Evolutionary conservation across 2,329 filamentous ascomycete species (phyloP).

Genomic region (Fusarium oxysporum): DNA sequence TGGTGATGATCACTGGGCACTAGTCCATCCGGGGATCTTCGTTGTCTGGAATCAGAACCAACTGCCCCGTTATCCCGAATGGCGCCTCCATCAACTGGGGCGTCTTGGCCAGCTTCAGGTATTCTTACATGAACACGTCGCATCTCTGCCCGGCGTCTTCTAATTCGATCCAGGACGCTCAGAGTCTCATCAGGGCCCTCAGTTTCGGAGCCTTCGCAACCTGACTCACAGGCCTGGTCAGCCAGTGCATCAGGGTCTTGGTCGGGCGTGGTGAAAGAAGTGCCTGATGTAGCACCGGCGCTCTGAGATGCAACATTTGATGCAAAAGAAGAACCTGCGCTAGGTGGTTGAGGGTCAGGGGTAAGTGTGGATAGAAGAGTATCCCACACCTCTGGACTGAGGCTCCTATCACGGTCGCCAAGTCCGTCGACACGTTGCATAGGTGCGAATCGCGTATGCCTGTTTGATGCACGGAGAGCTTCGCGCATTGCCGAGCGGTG

Average conservation of each 20-base stretch:
- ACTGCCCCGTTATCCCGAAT: slow-evolving; percentile 14
- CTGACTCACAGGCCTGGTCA: slow-evolving; percentile 63
- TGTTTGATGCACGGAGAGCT: background rate
- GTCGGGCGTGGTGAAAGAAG: slow-evolving; percentile 50
- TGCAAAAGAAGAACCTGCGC: slow-evolving; percentile 83
- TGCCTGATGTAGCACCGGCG: slow-evolving; percentile 59
- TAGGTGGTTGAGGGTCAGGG: slow-evolving; percentile 84
- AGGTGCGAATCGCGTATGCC: slow-evolving; percentile 8
- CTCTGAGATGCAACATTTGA: slow-evolving; percentile 64
- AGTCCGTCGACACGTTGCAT: slow-evolving; percentile 71
- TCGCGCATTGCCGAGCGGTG: background rate
- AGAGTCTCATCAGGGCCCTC: slow-evolving; percentile 62
- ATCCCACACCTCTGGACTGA: slow-evolving; percentile 85
- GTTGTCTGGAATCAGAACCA: slow-evolving; percentile 22
- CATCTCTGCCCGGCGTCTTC: slow-evolving; percentile 29
- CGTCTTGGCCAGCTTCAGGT: slow-evolving; percentile 32
- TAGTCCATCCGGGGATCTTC: slow-evolving; percentile 26
- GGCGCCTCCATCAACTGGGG: slow-evolving; percentile 11
- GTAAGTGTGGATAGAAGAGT: slow-evolving; percentile 83
- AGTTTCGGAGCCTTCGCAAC: slow-evolving; percentile 66
- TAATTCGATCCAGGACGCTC: slow-evolving; percentile 20
- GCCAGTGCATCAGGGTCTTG: slow-evolving; percentile 48
- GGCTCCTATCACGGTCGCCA: slow-evolving; percentile 84
- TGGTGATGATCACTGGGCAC: background rate
- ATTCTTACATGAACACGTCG: slow-evolving; percentile 34